Base-by-base conservation (phyloP, 2,329 filamentous ascomycete species). In the Botrytis hyacinthi region DNA sequence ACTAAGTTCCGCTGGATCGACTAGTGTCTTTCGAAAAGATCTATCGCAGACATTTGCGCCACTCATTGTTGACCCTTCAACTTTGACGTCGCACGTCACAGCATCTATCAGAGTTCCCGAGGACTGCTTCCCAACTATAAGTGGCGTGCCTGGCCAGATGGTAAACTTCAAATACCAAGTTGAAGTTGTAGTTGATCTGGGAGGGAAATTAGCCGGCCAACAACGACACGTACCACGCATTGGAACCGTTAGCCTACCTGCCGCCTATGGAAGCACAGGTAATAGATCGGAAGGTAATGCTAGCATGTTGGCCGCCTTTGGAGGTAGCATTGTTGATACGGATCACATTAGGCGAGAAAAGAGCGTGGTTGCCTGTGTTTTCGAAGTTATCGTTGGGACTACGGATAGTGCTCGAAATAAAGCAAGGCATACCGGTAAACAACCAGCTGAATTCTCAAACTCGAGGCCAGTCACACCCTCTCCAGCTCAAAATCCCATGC, bases 161-260 rank as follows among this genome's bases (percentile, higher is more conserved):
- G 96, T 99, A 76, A 94, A 91, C 78, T 98, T 99, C 84, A 93
- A 92, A 77, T 98, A 99, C 80, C 93, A 95, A 77, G 88, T 98
- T 32, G 96, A 99, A 82, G 93, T 98, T 3, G 91, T 98, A 42
- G 89, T 98, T 35, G 96, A 99, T 80, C 86, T 98, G 0, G 95
- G 96, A 65, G 95, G 95, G 54, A 96, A 94, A 80, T 84, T 98
- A 59, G 89, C 91, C 2, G 89, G 89, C n/a, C 90, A 94, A 76
- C 82, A 89, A 69, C 76, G 79, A 18, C 78, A 81, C 65, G 75
- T 81, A 71, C 80, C 80, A 59, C 71, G 78, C 68, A 73, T 81
- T 57, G 79, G 80, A 37, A 74, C 78, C 63, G 75, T 81, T 37
- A 75, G 75, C 37, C 40, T 78, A 14, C 78, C 79, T 16, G 73